Percentiles rank a stretch among this genome's conserved stretches.
Conservation (phyloP, 768 basidiomycete species). For the Clitopilus hobsonii region DNA sequence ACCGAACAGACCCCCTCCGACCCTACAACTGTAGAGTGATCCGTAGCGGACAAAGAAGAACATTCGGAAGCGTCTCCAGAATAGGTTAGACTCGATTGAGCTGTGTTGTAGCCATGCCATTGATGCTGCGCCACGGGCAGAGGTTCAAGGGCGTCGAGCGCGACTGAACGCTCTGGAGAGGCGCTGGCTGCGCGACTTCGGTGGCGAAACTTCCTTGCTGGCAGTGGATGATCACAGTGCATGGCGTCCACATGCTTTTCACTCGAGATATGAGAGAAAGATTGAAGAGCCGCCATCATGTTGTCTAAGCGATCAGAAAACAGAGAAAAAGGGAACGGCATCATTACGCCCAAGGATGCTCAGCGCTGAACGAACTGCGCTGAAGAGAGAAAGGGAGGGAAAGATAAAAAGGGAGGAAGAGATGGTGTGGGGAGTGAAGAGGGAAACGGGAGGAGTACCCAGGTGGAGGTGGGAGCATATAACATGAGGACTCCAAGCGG, state of each 20-base stretch:
- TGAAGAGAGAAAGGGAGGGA: neutral
- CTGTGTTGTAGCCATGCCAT: neutral
- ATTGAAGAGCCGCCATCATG: conserved; percentile 1
- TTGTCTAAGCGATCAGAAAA: neutral
- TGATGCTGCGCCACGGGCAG: neutral
- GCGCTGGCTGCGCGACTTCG: neutral
- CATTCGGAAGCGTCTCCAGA: neutral
- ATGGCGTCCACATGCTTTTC: neutral
- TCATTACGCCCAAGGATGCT: neutral
- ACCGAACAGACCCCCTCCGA: neutral
- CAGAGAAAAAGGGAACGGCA: neutral
- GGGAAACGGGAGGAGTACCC: neutral
- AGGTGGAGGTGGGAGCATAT: neutral
- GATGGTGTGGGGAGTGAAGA: neutral
- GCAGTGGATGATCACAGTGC: neutral
- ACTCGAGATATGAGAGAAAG: neutral
- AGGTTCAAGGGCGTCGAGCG: neutral
- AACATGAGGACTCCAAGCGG: neutral
- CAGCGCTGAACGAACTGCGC: neutral
- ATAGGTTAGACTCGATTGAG: neutral
- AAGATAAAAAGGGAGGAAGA: neutral
- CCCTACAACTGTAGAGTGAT: neutral
- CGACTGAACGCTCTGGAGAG: neutral
- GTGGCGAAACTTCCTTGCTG: neutral
- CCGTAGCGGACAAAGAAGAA: neutral